Percentiles rank a stretch among this genome's conserved stretches.
Conservation (phyloP, 2,329 filamentous ascomycete genomes). For the Chrysoporthe austroafricana region DNA sequence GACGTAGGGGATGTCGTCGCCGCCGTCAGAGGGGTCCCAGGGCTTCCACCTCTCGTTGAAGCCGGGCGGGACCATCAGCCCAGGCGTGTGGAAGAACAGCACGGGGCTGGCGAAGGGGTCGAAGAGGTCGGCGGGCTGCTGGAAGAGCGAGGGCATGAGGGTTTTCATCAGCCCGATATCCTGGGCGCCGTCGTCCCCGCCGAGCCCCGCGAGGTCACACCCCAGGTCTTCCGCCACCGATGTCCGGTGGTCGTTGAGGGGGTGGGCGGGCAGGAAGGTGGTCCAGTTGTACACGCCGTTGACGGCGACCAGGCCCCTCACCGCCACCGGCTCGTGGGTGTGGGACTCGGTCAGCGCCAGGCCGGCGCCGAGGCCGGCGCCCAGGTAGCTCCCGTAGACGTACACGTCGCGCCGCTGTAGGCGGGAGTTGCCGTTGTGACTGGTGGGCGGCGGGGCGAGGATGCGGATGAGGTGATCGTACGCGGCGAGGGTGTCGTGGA, state of each 20-base stretch:
- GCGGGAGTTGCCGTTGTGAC: neutral
- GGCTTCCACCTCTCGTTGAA: slow-evolving; percentile 39
- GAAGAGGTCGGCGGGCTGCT: slow-evolving; percentile 53
- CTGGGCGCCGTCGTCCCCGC: slow-evolving; percentile 40
- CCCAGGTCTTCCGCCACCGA: slow-evolving; percentile 29
- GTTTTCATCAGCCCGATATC: slow-evolving; percentile 42
- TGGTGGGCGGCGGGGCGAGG: slow-evolving; percentile 42
- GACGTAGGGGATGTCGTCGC: slow-evolving; percentile 20
- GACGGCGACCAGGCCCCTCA: slow-evolving; percentile 59
- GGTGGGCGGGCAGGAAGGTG: slow-evolving; percentile 59
- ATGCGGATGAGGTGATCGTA: slow-evolving; percentile 57
- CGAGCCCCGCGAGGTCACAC: slow-evolving; percentile 21
- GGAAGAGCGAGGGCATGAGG: slow-evolving; percentile 50
- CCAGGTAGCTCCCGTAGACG: slow-evolving; percentile 61
- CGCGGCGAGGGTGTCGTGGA: slow-evolving; percentile 59
- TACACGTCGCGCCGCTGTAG: slow-evolving; percentile 46
- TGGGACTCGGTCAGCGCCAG: slow-evolving; percentile 61
- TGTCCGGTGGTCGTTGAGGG: slow-evolving; percentile 41
- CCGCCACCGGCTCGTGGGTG: slow-evolving; percentile 45
- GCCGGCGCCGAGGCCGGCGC: slow-evolving; percentile 59
- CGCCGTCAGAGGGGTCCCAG: neutral
- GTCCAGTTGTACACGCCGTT: slow-evolving; percentile 70
- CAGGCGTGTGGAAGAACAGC: slow-evolving; percentile 61
- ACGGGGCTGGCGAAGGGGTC: slow-evolving; percentile 63
- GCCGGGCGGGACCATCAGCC: slow-evolving; percentile 48